These are phyloP conservation scores for Russula compacta DNA, from an alignment of 768 basidiomycete genomes.

Conservation along the genomic window DNA sequence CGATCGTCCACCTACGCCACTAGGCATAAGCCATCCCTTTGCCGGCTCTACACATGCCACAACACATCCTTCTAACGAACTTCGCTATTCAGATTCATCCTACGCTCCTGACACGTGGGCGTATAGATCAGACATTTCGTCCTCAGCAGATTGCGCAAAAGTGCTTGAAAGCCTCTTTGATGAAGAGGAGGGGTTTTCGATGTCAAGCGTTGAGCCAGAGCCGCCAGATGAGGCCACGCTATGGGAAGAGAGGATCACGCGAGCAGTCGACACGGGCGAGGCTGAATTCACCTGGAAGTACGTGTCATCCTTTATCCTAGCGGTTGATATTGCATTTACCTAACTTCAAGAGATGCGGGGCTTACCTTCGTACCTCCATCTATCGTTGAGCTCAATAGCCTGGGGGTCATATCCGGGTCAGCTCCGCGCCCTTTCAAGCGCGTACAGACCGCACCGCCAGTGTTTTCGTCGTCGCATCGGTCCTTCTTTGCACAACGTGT, in stretches of 20 bases:
- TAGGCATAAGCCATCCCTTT: slow-evolving; percentile 6
- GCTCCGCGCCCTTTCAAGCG: slow-evolving; percentile 10
- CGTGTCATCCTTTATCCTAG: not conserved
- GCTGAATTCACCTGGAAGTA: slow-evolving; percentile 15
- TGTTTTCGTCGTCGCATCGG: slow-evolving; percentile 7
- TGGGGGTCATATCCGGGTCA: slow-evolving; percentile 5
- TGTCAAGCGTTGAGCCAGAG: not conserved
- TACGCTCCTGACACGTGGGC: slow-evolving; percentile 7
- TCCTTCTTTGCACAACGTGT: not conserved
- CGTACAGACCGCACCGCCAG: slow-evolving; percentile 11
- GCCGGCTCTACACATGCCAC: slow-evolving; percentile 11
- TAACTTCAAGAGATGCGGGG: not conserved
- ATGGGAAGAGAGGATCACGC: slow-evolving; percentile 11
- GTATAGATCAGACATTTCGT: not conserved
- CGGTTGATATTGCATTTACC: not conserved
- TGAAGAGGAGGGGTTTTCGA: slow-evolving; percentile 5
- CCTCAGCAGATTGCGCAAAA: slow-evolving; percentile 2
- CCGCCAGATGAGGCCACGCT: slow-evolving; percentile 9
- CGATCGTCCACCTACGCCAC: slow-evolving; percentile 3
- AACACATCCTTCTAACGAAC: slow-evolving; percentile 14
- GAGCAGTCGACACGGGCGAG: slow-evolving; percentile 14
- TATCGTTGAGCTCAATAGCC: slow-evolving; percentile 9
- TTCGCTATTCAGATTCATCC: slow-evolving; percentile 13
- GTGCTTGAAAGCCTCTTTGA: slow-evolving; percentile 8
- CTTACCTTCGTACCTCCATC: slow-evolving; percentile 12